A percentile compares a stretch with the other conserved stretches of the same genome.
phyloP scores from a whole-genome alignment of 148 eudicot species.

The Amaranthus cruentus region DNA sequence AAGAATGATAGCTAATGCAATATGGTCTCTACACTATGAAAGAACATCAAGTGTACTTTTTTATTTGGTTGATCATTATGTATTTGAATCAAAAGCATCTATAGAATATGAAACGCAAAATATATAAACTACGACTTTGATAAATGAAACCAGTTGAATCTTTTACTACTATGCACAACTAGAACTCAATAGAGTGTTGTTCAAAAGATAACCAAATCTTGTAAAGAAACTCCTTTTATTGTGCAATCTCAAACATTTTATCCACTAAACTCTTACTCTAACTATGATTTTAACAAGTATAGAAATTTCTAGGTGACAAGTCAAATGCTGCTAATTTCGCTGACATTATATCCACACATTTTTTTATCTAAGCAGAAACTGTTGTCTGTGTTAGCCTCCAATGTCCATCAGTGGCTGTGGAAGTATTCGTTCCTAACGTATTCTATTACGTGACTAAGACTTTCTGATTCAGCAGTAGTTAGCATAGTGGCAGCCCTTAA shows the following conservation, averaged over 20 bases:
- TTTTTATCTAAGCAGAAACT: background rate
- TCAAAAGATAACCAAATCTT: background rate
- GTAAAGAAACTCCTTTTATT: background rate
- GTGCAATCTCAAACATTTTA: background rate
- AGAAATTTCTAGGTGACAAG: background rate
- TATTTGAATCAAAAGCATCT: background rate
- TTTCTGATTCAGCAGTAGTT: slow-evolving; percentile 65
- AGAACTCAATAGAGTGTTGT: background rate
- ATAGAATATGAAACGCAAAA: no score
- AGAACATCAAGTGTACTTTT: background rate
- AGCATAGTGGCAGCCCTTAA: slow-evolving; percentile 60
- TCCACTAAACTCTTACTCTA: no score
- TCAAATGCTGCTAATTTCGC: background rate
- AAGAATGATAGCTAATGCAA: background rate
- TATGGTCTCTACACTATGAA: background rate
- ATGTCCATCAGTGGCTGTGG: slow-evolving; percentile 87
- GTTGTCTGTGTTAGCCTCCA: slow-evolving; percentile 30
- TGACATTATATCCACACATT: background rate
- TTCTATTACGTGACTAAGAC: slow-evolving; percentile 62
- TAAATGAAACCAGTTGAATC: background rate
- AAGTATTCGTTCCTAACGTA: slow-evolving; percentile 90
- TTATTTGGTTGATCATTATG: slow-evolving; percentile 11
- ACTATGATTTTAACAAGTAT: background rate
- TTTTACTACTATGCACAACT: slow-evolving; percentile 7
- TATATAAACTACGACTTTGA: background rate